phyloP scores from a whole-genome alignment of 2,329 filamentous ascomycete species.

The Hymenoscyphus salicellus region DNA sequence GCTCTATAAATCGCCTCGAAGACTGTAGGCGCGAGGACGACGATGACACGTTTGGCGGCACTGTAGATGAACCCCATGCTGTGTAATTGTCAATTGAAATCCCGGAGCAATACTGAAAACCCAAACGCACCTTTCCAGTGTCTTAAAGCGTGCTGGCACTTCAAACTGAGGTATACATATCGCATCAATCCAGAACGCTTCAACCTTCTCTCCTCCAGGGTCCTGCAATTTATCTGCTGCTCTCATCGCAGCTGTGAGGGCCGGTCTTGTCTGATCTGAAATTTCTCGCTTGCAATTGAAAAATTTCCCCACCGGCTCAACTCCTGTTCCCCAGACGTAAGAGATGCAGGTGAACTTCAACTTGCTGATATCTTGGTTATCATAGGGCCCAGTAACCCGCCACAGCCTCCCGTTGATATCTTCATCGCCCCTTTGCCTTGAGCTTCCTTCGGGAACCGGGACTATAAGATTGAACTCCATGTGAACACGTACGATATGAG shows the following conservation, averaged over 20 bases:
- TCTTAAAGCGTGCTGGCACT: conserved; percentile 13
- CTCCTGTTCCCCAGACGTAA: conserved; percentile 21
- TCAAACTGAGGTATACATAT: conserved; percentile 21
- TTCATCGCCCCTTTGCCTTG: conserved; percentile 18
- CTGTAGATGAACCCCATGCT: conserved; percentile 1
- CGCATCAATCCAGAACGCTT: conserved; percentile 25
- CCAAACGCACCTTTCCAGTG: conserved; percentile 19
- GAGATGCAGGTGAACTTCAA: conserved; percentile 22
- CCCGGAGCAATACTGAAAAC: background rate
- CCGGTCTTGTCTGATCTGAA: conserved; percentile 20
- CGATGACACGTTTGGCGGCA: background rate
- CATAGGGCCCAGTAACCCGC: conserved; percentile 17
- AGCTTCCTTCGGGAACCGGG: background rate
- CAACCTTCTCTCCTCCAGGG: conserved; percentile 3
- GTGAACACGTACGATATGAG: background rate
- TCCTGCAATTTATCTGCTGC: conserved; percentile 11
- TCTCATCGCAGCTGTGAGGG: conserved; percentile 19
- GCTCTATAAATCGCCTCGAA: background rate
- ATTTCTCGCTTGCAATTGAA: conserved; percentile 21
- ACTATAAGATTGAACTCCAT: conserved; percentile 1
- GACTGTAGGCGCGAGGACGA: background rate
- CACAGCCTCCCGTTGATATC: conserved; percentile 19
- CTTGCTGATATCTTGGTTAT: conserved; percentile 1
- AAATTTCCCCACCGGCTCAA: conserved; percentile 18
- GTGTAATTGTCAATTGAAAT: background rate